Base-by-base conservation (phyloP, 805 yeast species). In the Blastobotrys attinorum region DNA sequence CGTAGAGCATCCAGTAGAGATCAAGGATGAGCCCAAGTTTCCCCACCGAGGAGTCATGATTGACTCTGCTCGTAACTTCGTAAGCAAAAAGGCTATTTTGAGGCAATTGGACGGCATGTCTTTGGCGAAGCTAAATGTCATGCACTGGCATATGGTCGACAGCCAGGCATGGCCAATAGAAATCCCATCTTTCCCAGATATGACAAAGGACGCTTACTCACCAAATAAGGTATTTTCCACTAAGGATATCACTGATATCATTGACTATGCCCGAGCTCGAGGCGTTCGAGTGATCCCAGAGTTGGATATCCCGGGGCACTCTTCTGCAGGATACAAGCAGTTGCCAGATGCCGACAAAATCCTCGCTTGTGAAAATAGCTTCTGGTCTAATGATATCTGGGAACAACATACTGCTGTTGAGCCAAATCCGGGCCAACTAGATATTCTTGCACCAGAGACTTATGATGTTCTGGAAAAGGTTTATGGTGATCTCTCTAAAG, bases 241-340 rank as follows among this genome's bases (percentile, higher is more conserved):
- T 7, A 38, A 49, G 4, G 69, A 66, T 43, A 46, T 68, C 18
- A 31, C 31, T 15, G 42, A 54, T 11, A 44, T 68, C 3, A 57
- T 68, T 16, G 47, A 48, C 20, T 67, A 65, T 51, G 71, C 68
- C 3, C 44, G 47, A 10, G 52, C 37, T 2, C 51, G 66, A 39
- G 73, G 72, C n/a, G 64, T 68, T 8, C 59, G 72, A 44, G 56
- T 69, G 15, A 50, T 68, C 22, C 71, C 72, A 4, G 73, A 68
- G 48, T 48, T 68, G 23, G 73, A 69, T 47, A 47, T 63, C 52
- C 72, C 72, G 3, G 72, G 71, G 1, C 73, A 69, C 47, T 55
- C 70, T 13, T 51, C 62, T 22, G 61, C 71, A 4, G 73, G 72
- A 2, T 69, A 67, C 67, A 46, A 46, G 31, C 60, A 55, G 39